These are phyloP conservation scores for Schizochytrium sp. DNA, from an alignment of 108 stramenopile species.

Conservation along the genomic window DNA sequence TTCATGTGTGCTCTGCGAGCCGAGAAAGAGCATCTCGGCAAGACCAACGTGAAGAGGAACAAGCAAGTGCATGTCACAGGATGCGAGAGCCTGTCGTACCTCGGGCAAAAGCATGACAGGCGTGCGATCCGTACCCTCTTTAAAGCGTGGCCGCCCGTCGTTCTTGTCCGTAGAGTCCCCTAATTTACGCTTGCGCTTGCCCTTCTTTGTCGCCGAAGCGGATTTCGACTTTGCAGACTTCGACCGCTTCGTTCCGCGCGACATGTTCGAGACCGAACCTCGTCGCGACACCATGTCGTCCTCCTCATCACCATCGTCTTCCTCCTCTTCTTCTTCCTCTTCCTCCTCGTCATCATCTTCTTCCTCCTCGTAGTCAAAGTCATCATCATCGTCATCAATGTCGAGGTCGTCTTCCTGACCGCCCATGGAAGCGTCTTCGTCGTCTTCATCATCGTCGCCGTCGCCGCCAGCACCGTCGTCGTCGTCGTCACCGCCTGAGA, in stretches of 20 bases:
- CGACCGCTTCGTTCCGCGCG: background rate
- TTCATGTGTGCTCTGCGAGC: background rate
- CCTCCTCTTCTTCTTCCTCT: background rate
- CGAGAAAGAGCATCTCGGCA: background rate
- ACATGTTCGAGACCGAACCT: background rate
- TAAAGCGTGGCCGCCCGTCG: background rate
- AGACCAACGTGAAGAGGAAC: background rate
- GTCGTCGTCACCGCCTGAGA: background rate
- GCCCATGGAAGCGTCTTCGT: background rate
- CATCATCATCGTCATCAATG: background rate
- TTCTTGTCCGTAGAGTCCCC: background rate
- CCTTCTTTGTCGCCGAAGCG: background rate
- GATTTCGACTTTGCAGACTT: background rate
- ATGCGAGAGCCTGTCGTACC: background rate
- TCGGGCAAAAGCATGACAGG: conserved; percentile 5
- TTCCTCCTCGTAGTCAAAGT: background rate
- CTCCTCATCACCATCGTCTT: background rate
- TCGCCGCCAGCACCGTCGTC: background rate
- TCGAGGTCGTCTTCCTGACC: background rate
- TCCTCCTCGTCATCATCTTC: background rate
- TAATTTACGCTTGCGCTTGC: background rate
- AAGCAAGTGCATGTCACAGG: conserved; percentile 13
- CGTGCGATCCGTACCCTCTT: background rate
- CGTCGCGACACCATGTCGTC: background rate
- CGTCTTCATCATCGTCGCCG: background rate